Evolutionary conservation across 1,284 basidiomycete genomes (phyloP).

Genomic region (Omphalotus olearius): DNA sequence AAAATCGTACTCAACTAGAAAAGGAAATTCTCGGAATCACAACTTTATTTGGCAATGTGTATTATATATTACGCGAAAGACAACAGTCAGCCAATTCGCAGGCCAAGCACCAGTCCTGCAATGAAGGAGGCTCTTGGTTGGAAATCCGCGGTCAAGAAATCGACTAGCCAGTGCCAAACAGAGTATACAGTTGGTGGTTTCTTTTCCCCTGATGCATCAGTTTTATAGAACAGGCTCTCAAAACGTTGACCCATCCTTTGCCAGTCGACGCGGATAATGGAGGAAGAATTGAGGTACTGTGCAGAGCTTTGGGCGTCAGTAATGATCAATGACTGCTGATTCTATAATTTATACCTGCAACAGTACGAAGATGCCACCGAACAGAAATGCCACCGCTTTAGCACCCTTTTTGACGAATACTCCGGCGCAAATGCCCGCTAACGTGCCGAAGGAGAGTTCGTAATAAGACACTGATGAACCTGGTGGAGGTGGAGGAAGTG

Average conservation of each 20-base stretch:
- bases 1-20: neutral
- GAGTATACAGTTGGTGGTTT: conserved; percentile 60
- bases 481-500: conserved; percentile 43
- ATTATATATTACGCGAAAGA: neutral
- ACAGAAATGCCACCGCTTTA: conserved; percentile 75
- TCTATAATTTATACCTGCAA: conserved; percentile 59
- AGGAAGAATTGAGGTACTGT: conserved; percentile 74
- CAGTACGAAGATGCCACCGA: conserved; percentile 84
- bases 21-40: neutral
- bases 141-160: conserved; percentile 93
- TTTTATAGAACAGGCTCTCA: conserved; percentile 69
- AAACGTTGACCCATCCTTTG: conserved; percentile 53
- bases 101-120: conserved; percentile 64
- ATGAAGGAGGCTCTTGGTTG: conserved; percentile 79
- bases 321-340: neutral
- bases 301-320: neutral
- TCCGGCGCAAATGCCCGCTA: conserved; percentile 85
- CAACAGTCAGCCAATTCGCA: conserved; percentile 52
- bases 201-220: conserved; percentile 47
- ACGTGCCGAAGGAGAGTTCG: conserved; percentile 85
- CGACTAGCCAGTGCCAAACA: conserved; percentile 68
- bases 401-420: conserved; percentile 94
- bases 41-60: neutral
- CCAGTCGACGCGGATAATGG: conserved; percentile 84
- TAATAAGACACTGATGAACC: conserved; percentile 72